A percentile compares a stretch with the other conserved stretches of the same genome.
Conservation (phyloP, 2,329 filamentous ascomycete genomes). For the Ceratocystis cacaofunesta region DNA sequence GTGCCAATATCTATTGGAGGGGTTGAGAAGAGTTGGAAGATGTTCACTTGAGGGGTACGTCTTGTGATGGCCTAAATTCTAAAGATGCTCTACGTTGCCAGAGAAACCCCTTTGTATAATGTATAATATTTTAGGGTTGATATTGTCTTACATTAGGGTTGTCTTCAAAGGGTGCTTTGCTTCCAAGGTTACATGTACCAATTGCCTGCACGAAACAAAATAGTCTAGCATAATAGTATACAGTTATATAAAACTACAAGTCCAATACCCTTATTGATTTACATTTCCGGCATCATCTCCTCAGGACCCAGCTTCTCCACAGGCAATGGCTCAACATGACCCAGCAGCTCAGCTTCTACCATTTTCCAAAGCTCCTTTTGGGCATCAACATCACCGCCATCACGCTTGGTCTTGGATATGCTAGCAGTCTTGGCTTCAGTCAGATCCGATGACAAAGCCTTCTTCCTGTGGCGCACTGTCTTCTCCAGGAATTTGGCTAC, state of each 20-base stretch:
- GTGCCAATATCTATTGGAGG: background rate
- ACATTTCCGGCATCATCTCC: constrained; percentile 15
- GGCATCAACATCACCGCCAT: constrained; percentile 16
- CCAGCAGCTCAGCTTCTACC: constrained; percentile 15
- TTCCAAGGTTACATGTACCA: too few species aligned
- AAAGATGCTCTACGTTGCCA: background rate
- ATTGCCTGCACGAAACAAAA: background rate
- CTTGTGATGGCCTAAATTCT: background rate
- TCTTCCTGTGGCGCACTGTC: constrained; percentile 14
- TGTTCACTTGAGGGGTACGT: background rate
- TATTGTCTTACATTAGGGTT: background rate
- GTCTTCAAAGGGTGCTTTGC: too few species aligned
- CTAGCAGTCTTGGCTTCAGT: constrained; percentile 12
- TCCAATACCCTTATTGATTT: background rate
- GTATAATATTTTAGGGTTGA: background rate
- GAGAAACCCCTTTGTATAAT: background rate
- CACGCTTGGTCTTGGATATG: constrained; percentile 13
- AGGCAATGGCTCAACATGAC: constrained; percentile 8
- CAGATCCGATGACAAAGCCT: constrained; percentile 10
- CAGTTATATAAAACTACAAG: constrained; percentile 6
- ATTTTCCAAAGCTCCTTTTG: constrained; percentile 16
- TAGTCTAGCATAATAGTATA: constrained; percentile 1
- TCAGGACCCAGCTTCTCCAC: constrained; percentile 14
- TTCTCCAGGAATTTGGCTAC: constrained; percentile 27
- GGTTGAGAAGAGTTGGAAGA: background rate